Evolutionary conservation across 1,139 yeast genomes (phyloP).

Genomic region (Yamadazyma sp.): DNA sequence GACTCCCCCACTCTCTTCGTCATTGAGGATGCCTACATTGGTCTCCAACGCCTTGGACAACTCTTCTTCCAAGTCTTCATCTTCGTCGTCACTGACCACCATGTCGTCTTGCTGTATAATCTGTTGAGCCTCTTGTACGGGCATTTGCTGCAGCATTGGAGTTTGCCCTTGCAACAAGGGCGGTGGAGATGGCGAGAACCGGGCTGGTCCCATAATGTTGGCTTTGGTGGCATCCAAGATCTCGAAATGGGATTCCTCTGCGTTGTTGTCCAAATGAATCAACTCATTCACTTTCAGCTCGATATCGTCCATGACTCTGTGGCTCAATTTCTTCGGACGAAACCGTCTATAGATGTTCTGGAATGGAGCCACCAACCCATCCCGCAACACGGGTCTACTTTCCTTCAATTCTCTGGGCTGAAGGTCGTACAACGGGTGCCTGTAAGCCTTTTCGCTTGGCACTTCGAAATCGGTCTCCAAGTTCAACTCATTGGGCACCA

Average conservation of each 20-base stretch:
- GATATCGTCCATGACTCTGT: constrained; percentile 59
- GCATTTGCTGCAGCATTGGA: constrained; percentile 12
- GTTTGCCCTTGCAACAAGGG: constrained; percentile 20
- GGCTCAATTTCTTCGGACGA: constrained; percentile 51
- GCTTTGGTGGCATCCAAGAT: constrained; percentile 55
- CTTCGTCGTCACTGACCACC: constrained; percentile 19
- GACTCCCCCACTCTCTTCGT: constrained; percentile 11
- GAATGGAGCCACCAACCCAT: constrained; percentile 83
- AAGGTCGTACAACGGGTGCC: constrained; percentile 48
- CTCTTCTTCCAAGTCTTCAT: constrained; percentile 39
- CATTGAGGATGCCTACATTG: constrained; percentile 11
- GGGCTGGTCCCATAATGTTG: constrained; percentile 15
- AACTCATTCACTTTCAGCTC: constrained; percentile 80
- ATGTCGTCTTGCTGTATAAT: constrained; percentile 8
- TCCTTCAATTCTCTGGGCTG: constrained; percentile 42
- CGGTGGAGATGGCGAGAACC: constrained; percentile 20
- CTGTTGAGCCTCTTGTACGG: background rate
- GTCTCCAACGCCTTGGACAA: constrained; percentile 40
- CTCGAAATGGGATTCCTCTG: constrained; percentile 80
- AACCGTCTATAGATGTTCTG: constrained; percentile 47
- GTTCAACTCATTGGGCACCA: constrained; percentile 46
- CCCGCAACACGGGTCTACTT: constrained; percentile 54
- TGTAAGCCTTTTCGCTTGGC: constrained; percentile 36
- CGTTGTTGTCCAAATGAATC: constrained; percentile 74
- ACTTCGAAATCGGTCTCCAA: constrained; percentile 43